Evolutionary conservation across 192 early-diverging fungal genomes (phyloP), one percentile per base, ranked within the genome.

Genomic region (Backusella mclennaniae): DNA sequence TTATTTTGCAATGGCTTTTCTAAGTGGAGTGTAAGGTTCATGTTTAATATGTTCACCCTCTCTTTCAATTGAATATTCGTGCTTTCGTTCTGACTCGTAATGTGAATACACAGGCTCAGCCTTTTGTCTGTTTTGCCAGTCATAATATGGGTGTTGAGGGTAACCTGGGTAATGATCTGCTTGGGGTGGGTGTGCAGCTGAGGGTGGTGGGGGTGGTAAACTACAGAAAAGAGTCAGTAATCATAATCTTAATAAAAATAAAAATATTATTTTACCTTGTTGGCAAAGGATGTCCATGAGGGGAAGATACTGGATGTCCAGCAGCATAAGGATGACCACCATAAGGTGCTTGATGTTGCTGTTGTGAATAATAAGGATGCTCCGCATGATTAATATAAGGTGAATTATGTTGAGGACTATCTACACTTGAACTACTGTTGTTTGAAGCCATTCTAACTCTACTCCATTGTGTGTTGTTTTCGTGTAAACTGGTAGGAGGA

Each of bases 371-470:
- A 49, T 71, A 71, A 46, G 70, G 38, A 31, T 41, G 70, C 11
- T 29, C 39, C 26, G 70, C 39, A n/a, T 71, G 70, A n/a, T 49
- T 71, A 21, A 74, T 59, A 38, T 74, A 74, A 56, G 73, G 52
- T 14, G 73, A 41, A 39, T 56, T 31, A 26, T 56, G 35, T 38
- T 74, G 73, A 41, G 36, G 36, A 26, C 52, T 74, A 29, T 74
- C 74, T 8, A 75, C 42, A 35, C 41, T 67, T 42, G 74, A 42
- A 33, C 31, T 66, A 66, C 74, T 67, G 12, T 66, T 67, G 41
- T 75, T 66, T 11, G 74, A 67, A 44, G 74, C 39, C 63, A 75
- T 67, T 71, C 70, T 71, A 41, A 71, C 15, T 71, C 70, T 71
- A 71, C 44, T 46, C 70, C 70, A 71, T 29, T 63, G 69, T 26